Evolutionary conservation across 148 eudicot species (phyloP), one percentile per base, ranked within the genome.

Genomic region (Vaccinium darrowii): DNA sequence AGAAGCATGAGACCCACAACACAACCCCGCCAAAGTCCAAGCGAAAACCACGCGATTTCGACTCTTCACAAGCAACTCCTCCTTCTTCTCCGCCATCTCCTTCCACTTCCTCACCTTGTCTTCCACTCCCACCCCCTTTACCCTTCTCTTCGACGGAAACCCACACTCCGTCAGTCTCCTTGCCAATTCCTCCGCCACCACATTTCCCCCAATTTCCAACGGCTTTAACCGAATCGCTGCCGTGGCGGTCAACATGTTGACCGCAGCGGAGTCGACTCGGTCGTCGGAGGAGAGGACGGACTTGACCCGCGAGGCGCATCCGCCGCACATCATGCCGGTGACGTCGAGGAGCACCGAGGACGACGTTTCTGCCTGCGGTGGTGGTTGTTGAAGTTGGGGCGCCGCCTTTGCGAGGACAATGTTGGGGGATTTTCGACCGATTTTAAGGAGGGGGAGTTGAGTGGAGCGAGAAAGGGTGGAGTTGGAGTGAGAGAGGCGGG

Each of bases 301-400:
- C 87, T 92, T 94, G 63, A 96, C 98, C 72, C 98, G 98, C 65
- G 96, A 85, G 0, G 85, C 98, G 81, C 98, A 96, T 25, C 92
- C 95, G 81, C 98, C 95, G 89, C 98, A 96, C 95, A 94, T 93
- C 98, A 96, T 96, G 8, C 95, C 98, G 88, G 91, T 85, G 39
- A 96, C 98, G 21, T 96, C 96, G 3, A 94, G 92, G 1, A 96
- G 88, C 39, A 96, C 89, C 27, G 94, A 81, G 0, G 91, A 77
- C 0, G 91, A 74, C 27, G 72, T 10, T 23, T 79, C 25, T n/a
- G 7, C 39, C 43, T 77, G 30, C 52, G 27, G 69, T n/a, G 58
- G 15, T 72, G 0, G 50, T 0, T 0, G 84, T 12, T 67, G 79
- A 11, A 21, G 54, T 21, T 51, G 36, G 7, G 60, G 85, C 11